Conservation (phyloP, 352 stramenopile genomes). For the Albugo laibachii region DNA sequence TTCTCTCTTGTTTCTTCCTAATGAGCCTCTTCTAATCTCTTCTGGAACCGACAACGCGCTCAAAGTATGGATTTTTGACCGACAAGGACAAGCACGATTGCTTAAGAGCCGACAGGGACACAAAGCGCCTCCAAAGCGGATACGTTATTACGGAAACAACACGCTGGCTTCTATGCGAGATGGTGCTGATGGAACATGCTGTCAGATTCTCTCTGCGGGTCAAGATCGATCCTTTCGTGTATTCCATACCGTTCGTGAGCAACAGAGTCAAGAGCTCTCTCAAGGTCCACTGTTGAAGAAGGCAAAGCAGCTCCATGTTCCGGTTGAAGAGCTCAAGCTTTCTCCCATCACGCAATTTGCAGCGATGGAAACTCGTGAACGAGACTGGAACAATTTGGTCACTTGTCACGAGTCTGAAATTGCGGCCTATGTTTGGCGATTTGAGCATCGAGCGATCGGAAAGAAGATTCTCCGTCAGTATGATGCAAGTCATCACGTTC, state of each 20-base stretch:
- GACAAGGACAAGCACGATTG: slow-evolving; percentile 56
- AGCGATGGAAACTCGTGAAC: slow-evolving; percentile 72
- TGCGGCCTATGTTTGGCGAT: slow-evolving; percentile 89
- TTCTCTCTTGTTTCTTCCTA: slow-evolving; percentile 63
- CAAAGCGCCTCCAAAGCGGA: slow-evolving; percentile 55
- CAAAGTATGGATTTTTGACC: slow-evolving; percentile 89
- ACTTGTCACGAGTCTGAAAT: slow-evolving; percentile 88
- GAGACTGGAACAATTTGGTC: slow-evolving; percentile 87
- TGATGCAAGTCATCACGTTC: slow-evolving; percentile 45
- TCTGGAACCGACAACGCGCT: slow-evolving; percentile 80
- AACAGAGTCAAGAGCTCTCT: slow-evolving; percentile 79
- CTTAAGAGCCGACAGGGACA: slow-evolving; percentile 80
- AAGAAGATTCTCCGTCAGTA: slow-evolving; percentile 84
- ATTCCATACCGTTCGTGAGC: slow-evolving; percentile 81
- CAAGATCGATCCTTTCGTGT: slow-evolving; percentile 81
- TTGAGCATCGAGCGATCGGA: slow-evolving; percentile 81
- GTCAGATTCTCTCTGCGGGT: slow-evolving; percentile 80
- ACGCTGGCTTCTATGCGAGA: slow-evolving; percentile 69
- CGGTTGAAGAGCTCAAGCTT: slow-evolving; percentile 77
- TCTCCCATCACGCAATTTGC: slow-evolving; percentile 84
- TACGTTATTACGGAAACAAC: slow-evolving; percentile 84
- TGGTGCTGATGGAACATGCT: slow-evolving; percentile 65
- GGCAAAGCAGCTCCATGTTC: slow-evolving; percentile 73
- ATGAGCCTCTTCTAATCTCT: slow-evolving; percentile 79
- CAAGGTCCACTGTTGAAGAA: slow-evolving; percentile 84